Conservation (phyloP, 2,329 filamentous ascomycete genomes). For the Fusarium palustre region DNA sequence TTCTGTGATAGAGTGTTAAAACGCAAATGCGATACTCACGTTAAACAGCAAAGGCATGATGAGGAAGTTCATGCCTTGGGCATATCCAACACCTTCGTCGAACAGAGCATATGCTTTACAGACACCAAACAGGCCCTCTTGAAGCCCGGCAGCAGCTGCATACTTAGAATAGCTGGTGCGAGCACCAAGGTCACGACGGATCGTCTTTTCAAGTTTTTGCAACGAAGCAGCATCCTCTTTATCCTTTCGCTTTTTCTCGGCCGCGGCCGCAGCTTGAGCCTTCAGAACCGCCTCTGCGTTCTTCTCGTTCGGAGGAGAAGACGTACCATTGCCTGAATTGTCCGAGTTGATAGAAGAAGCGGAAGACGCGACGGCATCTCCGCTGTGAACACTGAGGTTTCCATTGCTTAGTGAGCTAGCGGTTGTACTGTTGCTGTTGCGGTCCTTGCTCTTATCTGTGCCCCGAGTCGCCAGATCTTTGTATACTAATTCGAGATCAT, state of each 20-base stretch:
- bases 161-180: constrained; percentile 98
- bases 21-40: constrained; percentile 60
- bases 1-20: background rate
- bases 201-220: constrained; percentile 88
- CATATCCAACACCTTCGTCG: constrained; percentile 94
- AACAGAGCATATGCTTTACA: constrained; percentile 98
- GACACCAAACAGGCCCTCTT: constrained; percentile 93
- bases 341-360: constrained; percentile 88
- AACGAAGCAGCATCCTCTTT: constrained; percentile 81
- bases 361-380: constrained; percentile 77
- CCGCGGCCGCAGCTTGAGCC: constrained; percentile 70
- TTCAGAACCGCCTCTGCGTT: constrained; percentile 73
- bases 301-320: constrained; percentile 70
- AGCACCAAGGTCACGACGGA: constrained; percentile 89
- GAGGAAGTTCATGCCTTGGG: constrained; percentile 98
- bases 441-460: constrained; percentile 81
- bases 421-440: constrained; percentile 66
- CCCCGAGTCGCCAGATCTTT: constrained; percentile 82
- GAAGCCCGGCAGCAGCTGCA: constrained; percentile 87
- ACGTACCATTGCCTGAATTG: constrained; percentile 70
- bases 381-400: constrained; percentile 68
- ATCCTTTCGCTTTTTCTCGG: constrained; percentile 79
- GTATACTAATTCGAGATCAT: constrained; percentile 89
- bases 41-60: constrained; percentile 97
- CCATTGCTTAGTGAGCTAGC: constrained; percentile 65